Evolutionary conservation across 169 alveolate genomes (phyloP).

Genomic region (Eimeria falciformis): DNA sequence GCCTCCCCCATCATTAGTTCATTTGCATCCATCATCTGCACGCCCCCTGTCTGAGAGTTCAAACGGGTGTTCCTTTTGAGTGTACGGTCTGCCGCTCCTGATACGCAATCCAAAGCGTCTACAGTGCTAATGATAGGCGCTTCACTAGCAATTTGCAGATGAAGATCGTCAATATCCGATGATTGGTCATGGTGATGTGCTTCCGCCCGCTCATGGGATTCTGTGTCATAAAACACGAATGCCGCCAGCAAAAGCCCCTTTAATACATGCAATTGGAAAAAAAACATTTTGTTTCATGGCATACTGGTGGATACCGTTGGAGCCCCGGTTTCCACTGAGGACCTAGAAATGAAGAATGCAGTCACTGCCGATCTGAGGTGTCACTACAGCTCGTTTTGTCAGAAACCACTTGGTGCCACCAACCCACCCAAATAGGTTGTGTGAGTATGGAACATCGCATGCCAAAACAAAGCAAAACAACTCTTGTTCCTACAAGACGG

Average conservation of each 20-base stretch:
- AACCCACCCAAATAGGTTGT: no score
- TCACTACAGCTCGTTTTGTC: constrained; percentile 25
- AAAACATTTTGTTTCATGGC: background rate
- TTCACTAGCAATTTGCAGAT: constrained; percentile 54
- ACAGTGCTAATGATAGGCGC: constrained; percentile 40
- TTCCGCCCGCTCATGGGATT: background rate
- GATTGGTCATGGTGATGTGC: constrained; percentile 18
- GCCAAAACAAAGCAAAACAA: no score
- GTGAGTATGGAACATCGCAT: no score
- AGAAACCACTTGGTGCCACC: no score
- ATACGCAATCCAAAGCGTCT: constrained; percentile 57
- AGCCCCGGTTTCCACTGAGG: background rate
- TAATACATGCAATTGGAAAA: background rate
- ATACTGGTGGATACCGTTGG: background rate
- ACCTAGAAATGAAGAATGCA: background rate
- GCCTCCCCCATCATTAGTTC: constrained; percentile 20
- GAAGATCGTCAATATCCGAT: background rate
- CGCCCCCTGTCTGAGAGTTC: constrained; percentile 1
- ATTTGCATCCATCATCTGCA: constrained; percentile 44
- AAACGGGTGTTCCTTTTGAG: background rate
- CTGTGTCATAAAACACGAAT: background rate
- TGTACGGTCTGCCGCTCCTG: constrained; percentile 21
- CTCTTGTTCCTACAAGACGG: no score
- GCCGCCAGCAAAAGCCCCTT: constrained; percentile 15
- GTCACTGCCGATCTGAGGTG: background rate